Conservation (phyloP, 139 green algal species). For the Diplosphaera chodatii region DNA sequence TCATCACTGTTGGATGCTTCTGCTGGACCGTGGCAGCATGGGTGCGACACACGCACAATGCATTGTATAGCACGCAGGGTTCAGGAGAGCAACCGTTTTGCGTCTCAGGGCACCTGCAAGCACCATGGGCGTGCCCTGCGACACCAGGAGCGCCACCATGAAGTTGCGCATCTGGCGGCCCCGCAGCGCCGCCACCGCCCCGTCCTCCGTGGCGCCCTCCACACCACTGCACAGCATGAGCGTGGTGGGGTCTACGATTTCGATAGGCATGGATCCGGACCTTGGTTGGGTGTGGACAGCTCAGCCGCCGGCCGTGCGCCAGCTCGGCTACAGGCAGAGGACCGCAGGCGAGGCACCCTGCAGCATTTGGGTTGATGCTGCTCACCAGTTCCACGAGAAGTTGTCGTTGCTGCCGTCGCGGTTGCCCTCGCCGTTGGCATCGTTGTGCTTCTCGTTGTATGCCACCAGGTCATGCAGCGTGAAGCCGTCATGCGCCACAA, state of each 20-base stretch:
- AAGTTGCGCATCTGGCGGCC: conserved; percentile 89
- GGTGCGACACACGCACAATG: no score
- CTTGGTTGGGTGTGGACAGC: no score
- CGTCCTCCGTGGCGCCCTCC: conserved; percentile 77
- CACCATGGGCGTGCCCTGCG: conserved; percentile 92
- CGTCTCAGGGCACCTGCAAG: conserved; percentile 62
- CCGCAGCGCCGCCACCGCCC: conserved; percentile 52
- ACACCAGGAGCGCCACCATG: conserved; percentile 78
- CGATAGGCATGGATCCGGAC: no score
- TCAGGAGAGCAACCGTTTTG: no score
- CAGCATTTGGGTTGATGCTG: no score
- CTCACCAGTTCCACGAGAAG: conserved; percentile 90
- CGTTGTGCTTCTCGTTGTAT: conserved; percentile 81
- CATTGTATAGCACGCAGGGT: no score
- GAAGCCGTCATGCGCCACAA: conserved; percentile 94
- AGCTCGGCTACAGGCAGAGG: no score
- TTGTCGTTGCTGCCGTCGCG: conserved; percentile 95
- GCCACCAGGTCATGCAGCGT: conserved; percentile 87
- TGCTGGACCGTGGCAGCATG: no score
- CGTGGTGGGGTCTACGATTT: no score
- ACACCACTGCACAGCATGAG: conserved; percentile 53
- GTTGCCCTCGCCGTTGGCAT: conserved; percentile 72
- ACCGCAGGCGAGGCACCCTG: no score
- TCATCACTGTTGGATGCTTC: no score
- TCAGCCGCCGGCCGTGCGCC: no score